Evolutionary conservation across 768 basidiomycete genomes (phyloP).

Genomic region (Lentinula sp.): DNA sequence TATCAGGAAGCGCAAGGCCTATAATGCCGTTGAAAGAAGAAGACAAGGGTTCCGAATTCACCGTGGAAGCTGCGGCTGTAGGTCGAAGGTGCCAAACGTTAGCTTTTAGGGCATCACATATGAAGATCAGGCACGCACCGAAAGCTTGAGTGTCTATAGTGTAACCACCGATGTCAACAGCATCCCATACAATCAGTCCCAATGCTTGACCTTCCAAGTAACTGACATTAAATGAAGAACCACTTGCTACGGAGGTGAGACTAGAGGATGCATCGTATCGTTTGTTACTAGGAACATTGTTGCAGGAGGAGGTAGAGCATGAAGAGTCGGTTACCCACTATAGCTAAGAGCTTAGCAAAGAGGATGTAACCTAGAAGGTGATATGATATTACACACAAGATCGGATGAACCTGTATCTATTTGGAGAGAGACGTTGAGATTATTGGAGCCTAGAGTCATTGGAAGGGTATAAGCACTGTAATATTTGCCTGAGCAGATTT

Average conservation of each 20-base stretch:
- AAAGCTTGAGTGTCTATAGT: slow-evolving; percentile 60
- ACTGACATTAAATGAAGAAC: slow-evolving; percentile 36
- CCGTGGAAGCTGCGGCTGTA: slow-evolving; percentile 52
- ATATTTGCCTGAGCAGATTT: neutral
- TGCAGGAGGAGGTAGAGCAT: slow-evolving; percentile 53
- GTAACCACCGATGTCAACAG: slow-evolving; percentile 58
- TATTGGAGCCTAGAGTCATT: slow-evolving; percentile 42
- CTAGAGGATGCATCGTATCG: slow-evolving; percentile 47
- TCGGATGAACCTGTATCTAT: slow-evolving; percentile 83
- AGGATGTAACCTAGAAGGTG: neutral
- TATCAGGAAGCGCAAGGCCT: slow-evolving; percentile 68
- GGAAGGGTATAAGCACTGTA: slow-evolving; percentile 62
- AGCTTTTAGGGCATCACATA: neutral
- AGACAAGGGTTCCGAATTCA: slow-evolving; percentile 53
- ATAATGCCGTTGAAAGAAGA: slow-evolving; percentile 59
- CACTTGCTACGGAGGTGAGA: slow-evolving; percentile 33
- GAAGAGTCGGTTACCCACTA: slow-evolving; percentile 74
- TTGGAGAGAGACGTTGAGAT: slow-evolving; percentile 55
- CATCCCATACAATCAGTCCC: slow-evolving; percentile 71
- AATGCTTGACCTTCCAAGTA: slow-evolving; percentile 56
- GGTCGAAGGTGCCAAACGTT: neutral
- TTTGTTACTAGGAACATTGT: slow-evolving; percentile 30
- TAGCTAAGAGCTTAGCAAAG: neutral
- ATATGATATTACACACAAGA: slow-evolving; percentile 34
- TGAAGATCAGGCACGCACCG: slow-evolving; percentile 28